Percentiles rank a stretch among this genome's conserved stretches.
Evolutionary conservation across 257 asterid genomes (phyloP).

Genomic region (Nicotiana sylvestris): DNA sequence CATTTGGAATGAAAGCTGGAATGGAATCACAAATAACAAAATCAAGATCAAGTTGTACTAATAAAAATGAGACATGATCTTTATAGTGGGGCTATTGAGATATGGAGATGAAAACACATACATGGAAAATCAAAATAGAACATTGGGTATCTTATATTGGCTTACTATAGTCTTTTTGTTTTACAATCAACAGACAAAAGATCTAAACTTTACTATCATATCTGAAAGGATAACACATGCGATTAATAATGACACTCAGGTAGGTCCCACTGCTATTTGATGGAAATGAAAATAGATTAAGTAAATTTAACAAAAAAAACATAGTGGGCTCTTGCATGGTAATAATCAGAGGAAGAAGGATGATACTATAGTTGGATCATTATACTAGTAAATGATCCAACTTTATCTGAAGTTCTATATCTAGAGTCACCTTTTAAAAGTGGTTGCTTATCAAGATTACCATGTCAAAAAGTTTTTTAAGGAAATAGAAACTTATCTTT

Average conservation of each 20-base stretch:
- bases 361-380: neutral
- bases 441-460: neutral
- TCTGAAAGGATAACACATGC: constrained; percentile 5
- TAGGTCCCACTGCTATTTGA: neutral
- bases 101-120: constrained; percentile 2
- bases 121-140: neutral
- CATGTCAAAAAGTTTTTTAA: neutral
- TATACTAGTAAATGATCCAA: too few relatives aligned
- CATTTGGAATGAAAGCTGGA: constrained; percentile 94
- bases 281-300: neutral
- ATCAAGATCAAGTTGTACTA: neutral
- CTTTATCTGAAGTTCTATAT: too few relatives aligned
- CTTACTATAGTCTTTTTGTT: neutral
- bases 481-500: neutral
- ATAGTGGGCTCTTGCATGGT: constrained; percentile 4
- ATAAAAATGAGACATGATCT: neutral
- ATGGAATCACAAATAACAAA: neutral
- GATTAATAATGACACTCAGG: neutral
- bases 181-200: neutral
- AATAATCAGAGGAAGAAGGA: neutral
- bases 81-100: neutral
- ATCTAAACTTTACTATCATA: constrained; percentile 7
- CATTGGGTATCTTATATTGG: neutral
- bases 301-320: neutral
- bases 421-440: neutral